A percentile compares a stretch with the other conserved stretches of the same genome.
phyloP scores from a whole-genome alignment of 192 early-diverging fungal genomes.

The Dimargaris xerosporica region DNA sequence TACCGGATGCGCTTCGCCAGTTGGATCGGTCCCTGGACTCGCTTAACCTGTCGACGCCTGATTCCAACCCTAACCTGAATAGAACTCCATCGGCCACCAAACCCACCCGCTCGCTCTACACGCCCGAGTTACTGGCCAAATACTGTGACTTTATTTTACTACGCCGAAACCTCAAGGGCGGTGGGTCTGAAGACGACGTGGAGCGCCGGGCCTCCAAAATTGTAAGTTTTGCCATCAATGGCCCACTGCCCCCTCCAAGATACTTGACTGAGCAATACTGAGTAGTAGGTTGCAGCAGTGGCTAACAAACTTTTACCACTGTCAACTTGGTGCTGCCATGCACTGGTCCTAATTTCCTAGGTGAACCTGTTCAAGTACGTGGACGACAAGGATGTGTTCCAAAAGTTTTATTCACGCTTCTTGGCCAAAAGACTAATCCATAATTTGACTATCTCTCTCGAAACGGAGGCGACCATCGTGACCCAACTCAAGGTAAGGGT shows the following conservation, averaged over 20 bases:
- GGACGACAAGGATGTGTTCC: constrained; percentile 96
- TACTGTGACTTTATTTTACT: constrained; percentile 75
- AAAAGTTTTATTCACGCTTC: constrained; percentile 87
- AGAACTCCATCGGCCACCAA: neutral
- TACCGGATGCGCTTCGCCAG: neutral
- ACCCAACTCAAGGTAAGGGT: constrained; percentile 75
- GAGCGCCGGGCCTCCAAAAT: too few species aligned
- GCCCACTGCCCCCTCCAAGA: too few species aligned
- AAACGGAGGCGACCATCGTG: constrained; percentile 90
- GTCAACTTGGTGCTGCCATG: too few species aligned
- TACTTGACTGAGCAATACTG: too few species aligned
- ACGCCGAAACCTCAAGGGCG: constrained; percentile 47
- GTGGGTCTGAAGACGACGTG: constrained; percentile 26
- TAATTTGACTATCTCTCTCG: constrained; percentile 71
- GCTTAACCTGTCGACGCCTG: neutral
- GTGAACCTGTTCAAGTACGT: constrained; percentile 93
- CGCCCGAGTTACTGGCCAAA: constrained; percentile 77
- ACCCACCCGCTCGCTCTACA: constrained; percentile 38
- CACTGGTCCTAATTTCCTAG: too few species aligned
- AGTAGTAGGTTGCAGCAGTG: too few species aligned
- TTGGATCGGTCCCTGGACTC: neutral
- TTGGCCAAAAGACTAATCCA: constrained; percentile 85
- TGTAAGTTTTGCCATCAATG: too few species aligned
- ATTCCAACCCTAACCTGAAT: neutral
- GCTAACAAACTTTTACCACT: too few species aligned